Conservation (phyloP, 2,329 filamentous ascomycete species). For the Cadophora gregata region DNA sequence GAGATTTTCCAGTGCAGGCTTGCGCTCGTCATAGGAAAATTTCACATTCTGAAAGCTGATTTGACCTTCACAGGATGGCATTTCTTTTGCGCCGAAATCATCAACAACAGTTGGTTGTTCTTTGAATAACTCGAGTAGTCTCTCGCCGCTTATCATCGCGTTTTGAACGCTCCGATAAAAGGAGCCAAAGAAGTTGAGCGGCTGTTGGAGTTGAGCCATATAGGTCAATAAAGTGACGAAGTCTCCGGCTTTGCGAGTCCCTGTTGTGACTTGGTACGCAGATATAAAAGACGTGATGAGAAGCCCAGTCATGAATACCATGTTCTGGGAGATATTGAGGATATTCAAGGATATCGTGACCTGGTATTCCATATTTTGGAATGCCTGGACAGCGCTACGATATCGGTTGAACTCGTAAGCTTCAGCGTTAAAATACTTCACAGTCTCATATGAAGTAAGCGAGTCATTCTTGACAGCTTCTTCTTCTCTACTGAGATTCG, state of each 20-base stretch:
- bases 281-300: conserved; percentile 75
- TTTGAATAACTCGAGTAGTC: conserved; percentile 94
- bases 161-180: conserved; percentile 97
- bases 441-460: conserved; percentile 96
- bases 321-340: conserved; percentile 82
- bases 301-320: conserved; percentile 80
- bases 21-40: conserved; percentile 88
- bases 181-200: conserved; percentile 87
- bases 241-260: conserved; percentile 68
- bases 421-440: conserved; percentile 90
- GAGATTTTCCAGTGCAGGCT: conserved; percentile 82
- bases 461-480: conserved; percentile 99
- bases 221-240: conserved; percentile 79
- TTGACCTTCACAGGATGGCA: conserved; percentile 76
- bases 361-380: conserved; percentile 76
- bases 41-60: conserved; percentile 88
- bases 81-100: conserved; percentile 63
- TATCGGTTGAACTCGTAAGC: conserved; percentile 79
- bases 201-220: conserved; percentile 79
- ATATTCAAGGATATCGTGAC: conserved; percentile 78
- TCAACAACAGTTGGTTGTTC: conserved; percentile 93
- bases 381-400: conserved; percentile 70
- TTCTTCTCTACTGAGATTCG: conserved; percentile 91
- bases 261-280: conserved; percentile 76
- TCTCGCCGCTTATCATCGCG: conserved; percentile 95